Evolutionary conservation across 495 filamentous ascomycete species (phyloP), one percentile per base, ranked within the genome.

Genomic region (Penicillium paxilli): DNA sequence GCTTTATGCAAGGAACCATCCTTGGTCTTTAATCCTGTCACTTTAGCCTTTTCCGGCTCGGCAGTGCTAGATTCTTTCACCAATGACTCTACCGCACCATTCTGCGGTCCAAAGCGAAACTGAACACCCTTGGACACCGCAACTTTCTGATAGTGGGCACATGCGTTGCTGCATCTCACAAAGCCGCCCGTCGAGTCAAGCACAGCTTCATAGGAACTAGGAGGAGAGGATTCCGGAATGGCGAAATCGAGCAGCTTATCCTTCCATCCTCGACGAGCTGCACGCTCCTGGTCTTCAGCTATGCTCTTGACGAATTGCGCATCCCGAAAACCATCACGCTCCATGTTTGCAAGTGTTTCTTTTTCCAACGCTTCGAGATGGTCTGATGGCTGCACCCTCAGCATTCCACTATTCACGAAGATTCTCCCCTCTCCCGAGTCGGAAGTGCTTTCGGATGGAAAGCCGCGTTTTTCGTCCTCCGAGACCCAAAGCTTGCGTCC

Each of bases 221-320:
- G 16, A 9, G 52, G 44, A 17, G 54, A 54, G 20, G 25, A 23
- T 28, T 51, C n/a, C 4, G 54, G 54, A 7, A 61, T 61, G 10
- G 12, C 14, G 10, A 61, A 54, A 37, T 51, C 30, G 6, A 61
- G 54, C 16, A 61, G 33, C 41, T 61, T 61, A 12, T 38, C 35
- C 44, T 54, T 47, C 58, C 58, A 57, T 17, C 54, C 58, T 37
- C 44, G 22, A 4, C 37, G 19, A 1, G 35, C 49, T 8, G 58
- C 58, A n/a, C 58, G 58, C 24, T 48, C 35, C 21, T 38, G 51
- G 37, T 61, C 58, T 26, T 52, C 50, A 16, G 51, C 32, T 24
- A 46, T 32, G 33, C 58, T 57, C 26, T 54, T 57, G 12, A 61
- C 54, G 20, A 61, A 61, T 32, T 61, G 58, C 3, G 54, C 55